A percentile compares a stretch with the other conserved stretches of the same genome.
Evolutionary conservation across 768 basidiomycete species (phyloP).

Genomic region (Pleurotus salmoneostramineus): DNA sequence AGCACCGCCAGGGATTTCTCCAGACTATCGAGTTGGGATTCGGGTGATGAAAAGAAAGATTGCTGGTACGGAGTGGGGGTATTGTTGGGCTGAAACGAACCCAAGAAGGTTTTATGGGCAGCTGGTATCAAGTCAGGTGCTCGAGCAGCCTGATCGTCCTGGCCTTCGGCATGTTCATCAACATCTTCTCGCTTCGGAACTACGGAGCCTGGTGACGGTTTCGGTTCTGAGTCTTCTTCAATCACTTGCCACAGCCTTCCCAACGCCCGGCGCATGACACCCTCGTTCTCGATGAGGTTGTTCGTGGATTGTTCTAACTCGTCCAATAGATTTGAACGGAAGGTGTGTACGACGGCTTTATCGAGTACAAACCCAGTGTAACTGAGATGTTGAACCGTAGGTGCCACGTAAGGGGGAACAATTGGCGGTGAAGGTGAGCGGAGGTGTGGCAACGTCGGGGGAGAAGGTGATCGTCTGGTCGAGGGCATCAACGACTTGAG

Average conservation of each 20-base stretch:
- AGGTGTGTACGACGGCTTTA: slow-evolving; percentile 78
- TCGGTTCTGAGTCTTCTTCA: slow-evolving; percentile 58
- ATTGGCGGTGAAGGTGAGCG: slow-evolving; percentile 77
- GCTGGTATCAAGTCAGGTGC: slow-evolving; percentile 67
- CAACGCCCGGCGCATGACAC: slow-evolving; percentile 64
- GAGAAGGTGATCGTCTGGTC: slow-evolving; percentile 64
- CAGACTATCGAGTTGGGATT: slow-evolving; percentile 63
- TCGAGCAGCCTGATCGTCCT: slow-evolving; percentile 39
- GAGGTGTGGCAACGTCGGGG: slow-evolving; percentile 71
- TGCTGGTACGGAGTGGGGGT: slow-evolving; percentile 47
- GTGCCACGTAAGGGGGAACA: slow-evolving; percentile 69
- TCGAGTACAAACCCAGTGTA: slow-evolving; percentile 87
- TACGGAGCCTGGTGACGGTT: slow-evolving; percentile 31
- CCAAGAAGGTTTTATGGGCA: slow-evolving; percentile 65
- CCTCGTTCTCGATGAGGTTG: slow-evolving; percentile 81
- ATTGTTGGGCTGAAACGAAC: slow-evolving; percentile 40
- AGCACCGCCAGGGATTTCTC: slow-evolving; percentile 73
- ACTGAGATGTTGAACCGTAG: slow-evolving; percentile 62
- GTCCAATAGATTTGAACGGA: slow-evolving; percentile 72
- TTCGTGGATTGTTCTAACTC: slow-evolving; percentile 82
- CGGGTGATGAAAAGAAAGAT: slow-evolving; percentile 60
- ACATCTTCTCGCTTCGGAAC: slow-evolving; percentile 69
- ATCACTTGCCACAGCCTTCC: slow-evolving; percentile 82
- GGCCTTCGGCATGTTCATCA: slow-evolving; percentile 47
- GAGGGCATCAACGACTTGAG: slow-evolving; percentile 63